A percentile compares a stretch with the other conserved stretches of the same genome.
Evolutionary conservation across 2,329 filamentous ascomycete genomes (phyloP).

Genomic region (Chaetomium sp.): DNA sequence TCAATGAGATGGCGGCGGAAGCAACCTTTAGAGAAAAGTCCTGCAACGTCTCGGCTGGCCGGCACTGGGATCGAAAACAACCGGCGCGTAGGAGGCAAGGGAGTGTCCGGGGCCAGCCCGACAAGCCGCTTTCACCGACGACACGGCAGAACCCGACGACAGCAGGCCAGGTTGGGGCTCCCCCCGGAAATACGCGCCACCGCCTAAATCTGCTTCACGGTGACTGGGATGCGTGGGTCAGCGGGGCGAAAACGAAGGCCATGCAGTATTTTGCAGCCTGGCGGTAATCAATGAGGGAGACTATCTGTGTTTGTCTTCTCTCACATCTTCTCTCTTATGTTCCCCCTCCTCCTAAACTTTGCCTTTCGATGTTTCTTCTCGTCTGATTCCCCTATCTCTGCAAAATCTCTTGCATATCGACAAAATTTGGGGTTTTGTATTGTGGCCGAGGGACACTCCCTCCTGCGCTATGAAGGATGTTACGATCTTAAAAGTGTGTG

Average conservation of each 20-base stretch:
- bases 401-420: too few species aligned
- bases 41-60: neutral
- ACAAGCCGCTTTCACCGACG: neutral
- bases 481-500: too few species aligned
- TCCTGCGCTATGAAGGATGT: too few species aligned
- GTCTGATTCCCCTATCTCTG: too few species aligned
- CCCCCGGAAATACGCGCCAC: neutral
- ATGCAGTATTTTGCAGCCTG: neutral
- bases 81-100: neutral
- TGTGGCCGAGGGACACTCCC: too few species aligned
- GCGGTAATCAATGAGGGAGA: neutral
- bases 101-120: neutral
- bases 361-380: too few species aligned
- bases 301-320: neutral
- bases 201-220: neutral
- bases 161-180: neutral
- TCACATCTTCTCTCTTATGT: too few species aligned
- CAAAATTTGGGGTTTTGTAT: too few species aligned
- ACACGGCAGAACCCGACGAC: neutral
- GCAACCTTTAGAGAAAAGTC: constrained; percentile 3
- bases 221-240: neutral
- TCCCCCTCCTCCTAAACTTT: too few species aligned
- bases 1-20: constrained; percentile 9
- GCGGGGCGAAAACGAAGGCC: neutral
- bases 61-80: neutral